Evolutionary conservation across 208 protist genomes (phyloP).

Genomic region (Crithidia expoeki): DNA sequence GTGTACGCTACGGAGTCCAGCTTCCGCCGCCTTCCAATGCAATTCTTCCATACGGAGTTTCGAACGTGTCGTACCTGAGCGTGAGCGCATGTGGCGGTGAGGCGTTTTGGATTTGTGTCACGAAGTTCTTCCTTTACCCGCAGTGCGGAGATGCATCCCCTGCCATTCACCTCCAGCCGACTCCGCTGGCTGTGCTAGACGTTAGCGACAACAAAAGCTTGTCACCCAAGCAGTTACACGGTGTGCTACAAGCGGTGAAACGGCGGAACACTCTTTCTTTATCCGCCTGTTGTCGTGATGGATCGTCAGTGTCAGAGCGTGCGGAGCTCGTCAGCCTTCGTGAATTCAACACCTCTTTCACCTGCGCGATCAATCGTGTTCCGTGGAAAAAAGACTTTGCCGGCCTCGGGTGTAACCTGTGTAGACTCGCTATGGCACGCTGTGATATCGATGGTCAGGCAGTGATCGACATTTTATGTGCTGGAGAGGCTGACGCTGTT

Average conservation of each 20-base stretch:
- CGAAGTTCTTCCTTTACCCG: background rate
- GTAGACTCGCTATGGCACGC: constrained; percentile 3
- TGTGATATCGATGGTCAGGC: background rate
- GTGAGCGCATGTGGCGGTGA: constrained; percentile 1
- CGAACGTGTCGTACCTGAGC: background rate
- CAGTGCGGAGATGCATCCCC: background rate
- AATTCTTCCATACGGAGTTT: background rate
- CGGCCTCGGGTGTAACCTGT: background rate
- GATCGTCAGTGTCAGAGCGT: background rate
- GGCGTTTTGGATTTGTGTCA: constrained; percentile 7
- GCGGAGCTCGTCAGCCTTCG: background rate
- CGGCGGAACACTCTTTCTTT: constrained; percentile 1
- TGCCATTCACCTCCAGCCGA: background rate
- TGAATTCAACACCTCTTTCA: constrained; percentile 4
- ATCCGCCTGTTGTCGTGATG: background rate
- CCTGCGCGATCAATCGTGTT: background rate
- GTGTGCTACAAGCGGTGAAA: background rate
- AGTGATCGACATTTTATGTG: constrained; percentile 1
- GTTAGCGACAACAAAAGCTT: background rate
- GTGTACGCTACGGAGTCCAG: background rate
- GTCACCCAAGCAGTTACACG: background rate
- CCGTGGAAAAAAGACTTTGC: constrained; percentile 1
- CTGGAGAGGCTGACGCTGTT: background rate
- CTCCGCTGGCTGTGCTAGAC: background rate
- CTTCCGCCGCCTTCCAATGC: background rate